Base-by-base conservation (phyloP, 1,284 basidiomycete species). In the Cerioporus squamosus region DNA sequence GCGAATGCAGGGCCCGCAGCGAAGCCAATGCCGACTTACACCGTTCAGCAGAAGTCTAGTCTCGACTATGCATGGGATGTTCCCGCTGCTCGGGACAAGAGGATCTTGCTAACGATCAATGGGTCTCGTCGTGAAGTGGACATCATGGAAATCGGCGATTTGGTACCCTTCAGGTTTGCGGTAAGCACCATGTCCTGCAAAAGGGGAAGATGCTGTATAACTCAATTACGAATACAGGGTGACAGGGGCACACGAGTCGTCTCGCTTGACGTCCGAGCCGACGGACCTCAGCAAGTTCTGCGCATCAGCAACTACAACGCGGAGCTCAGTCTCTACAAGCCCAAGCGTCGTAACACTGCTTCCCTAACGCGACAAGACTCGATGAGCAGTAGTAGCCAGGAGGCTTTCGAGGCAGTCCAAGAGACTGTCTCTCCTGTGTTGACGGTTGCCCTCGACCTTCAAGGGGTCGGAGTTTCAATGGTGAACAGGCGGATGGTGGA, bases 121-220 rank as follows among this genome's bases (percentile, higher is more conserved):
- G 82, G 83, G 17, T 77, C 84, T 45, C 84, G 86, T n/a, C 84
- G 94, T 40, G 78, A 84, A 23, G 80, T 99, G 53, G 97, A 99
- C 70, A 90, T 98, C 59, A 90, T 98, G 86, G 97, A 98, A 74
- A 99, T 99, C 44, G 97, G 97, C 47, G 87, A 93, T 61, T 83
- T 98, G 39, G 77, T 95, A 14, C 97, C 97, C 0, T 95, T 97
- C 80, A 94, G 86, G 72, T 92, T 98, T 71, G 77, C 79, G 47
- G 90, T 91, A 67, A 63, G 81, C 75, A 12, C n/a, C 33, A 1
- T 36, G 17, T 15, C 24, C 46, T 39, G 52, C 22, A 29, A 29
- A n/a, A n/a, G n/a, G n/a, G n/a, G n/a, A n/a, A n/a, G n/a, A n/a
- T n/a, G n/a, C n/a, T n/a, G n/a, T n/a, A n/a, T n/a, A n/a, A n/a